Evolutionary conservation across 2,329 filamentous ascomycete species (phyloP).

Genomic region (Talaromyces pinophilus): DNA sequence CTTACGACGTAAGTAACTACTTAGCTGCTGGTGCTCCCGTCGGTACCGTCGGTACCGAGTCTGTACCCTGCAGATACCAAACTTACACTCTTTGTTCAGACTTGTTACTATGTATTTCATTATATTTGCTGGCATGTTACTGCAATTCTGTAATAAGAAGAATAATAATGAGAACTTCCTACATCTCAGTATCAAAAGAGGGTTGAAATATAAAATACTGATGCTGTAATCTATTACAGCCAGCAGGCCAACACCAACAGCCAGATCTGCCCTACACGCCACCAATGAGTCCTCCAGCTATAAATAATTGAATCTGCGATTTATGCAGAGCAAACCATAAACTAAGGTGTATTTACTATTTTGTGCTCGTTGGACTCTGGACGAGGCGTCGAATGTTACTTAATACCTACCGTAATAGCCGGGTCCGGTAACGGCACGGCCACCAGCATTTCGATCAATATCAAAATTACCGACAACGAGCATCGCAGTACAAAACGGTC

Average conservation of each 20-base stretch:
- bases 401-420: constrained; percentile 3
- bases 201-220: neutral
- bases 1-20: neutral
- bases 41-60: neutral
- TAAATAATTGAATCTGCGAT: neutral
- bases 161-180: neutral
- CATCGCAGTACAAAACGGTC: neutral
- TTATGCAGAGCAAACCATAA: neutral
- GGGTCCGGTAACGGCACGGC: neutral
- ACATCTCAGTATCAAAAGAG: neutral
- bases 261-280: neutral
- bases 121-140: neutral
- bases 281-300: neutral
- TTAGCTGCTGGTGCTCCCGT: neutral
- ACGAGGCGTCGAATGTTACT: neutral
- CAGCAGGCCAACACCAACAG: neutral
- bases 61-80: neutral
- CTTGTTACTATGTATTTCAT: neutral
- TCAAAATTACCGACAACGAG: constrained; percentile 4
- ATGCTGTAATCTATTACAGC: neutral
- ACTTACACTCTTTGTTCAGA: neutral
- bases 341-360: neutral
- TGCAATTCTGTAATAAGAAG: neutral
- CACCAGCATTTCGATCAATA: neutral
- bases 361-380: neutral